Base-by-base conservation (phyloP, 768 basidiomycete species). In the Kwoniella shandongensis region DNA sequence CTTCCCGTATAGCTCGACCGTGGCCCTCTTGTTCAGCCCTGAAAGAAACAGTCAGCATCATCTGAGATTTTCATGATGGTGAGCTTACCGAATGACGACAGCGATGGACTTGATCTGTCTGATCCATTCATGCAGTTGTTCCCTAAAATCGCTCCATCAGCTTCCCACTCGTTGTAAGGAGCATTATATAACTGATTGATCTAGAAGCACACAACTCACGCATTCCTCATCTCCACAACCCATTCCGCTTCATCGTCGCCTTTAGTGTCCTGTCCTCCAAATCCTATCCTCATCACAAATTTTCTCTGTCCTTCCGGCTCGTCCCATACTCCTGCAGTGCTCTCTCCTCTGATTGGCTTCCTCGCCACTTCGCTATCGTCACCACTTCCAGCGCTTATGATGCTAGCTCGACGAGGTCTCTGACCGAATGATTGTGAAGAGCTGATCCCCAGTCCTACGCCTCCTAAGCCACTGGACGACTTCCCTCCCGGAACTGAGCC, bases 101-200 rank as follows among this genome's bases (percentile, higher is more conserved):
- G 53, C 56, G 15, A 48, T 53, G 22, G 27, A 36, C 30, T 60
- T 56, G 40, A 64, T 56, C 54, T 64, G 63, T 27, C 51, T 46
- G 29, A 64, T 64, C 63, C 63, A 64, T 18, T 64, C 63, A 26
- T 54, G 53, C 11, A 57, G 38, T 23, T 60, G 53, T 27, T 63
- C 57, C 2, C 62, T 63, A 32, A 13, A n/a, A 38, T n/a, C 13
- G 7, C 22, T 22, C 20, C 25, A 53, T 52, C 45, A 46, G 25
- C n/a, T n/a, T n/a, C n/a, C n/a, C n/a, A n/a, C n/a, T n/a, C n/a
- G n/a, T n/a, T n/a, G n/a, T n/a, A n/a, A 32, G 13, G 7, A 32
- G 13, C 32, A 6, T 13, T 32, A 13, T 32, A 13, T 32, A 32
- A 13, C 32, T 13, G 6, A 32, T 32, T 13, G 13, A 6, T 32